Evolutionary conservation across 1,284 basidiomycete genomes (phyloP).

Genomic region (Puccinia novopanici): DNA sequence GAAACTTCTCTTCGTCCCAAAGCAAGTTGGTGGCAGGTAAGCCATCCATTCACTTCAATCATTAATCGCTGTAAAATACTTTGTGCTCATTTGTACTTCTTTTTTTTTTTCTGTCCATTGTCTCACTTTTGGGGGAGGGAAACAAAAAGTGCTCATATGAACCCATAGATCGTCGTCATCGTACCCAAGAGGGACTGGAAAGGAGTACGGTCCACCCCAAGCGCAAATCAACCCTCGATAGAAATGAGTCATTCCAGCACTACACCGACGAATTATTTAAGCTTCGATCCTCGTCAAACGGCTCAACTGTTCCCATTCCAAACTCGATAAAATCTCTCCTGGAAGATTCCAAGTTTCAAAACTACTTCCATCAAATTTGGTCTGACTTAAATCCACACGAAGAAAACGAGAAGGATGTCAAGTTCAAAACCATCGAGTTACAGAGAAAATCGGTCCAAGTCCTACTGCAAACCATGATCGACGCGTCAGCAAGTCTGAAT

Average conservation of each 20-base stretch:
- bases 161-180: not conserved
- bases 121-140: not conserved
- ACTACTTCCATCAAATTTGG: constrained; percentile 28
- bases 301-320: not conserved
- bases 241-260: constrained; percentile 5
- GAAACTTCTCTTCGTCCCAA: not conserved
- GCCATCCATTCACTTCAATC: not conserved
- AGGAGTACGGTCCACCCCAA: not conserved
- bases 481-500: not conserved
- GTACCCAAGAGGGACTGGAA: not conserved
- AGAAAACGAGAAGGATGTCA: constrained; percentile 13
- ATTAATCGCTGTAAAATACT: too few species aligned
- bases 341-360: constrained; percentile 9
- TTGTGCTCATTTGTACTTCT: not conserved
- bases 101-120: not conserved
- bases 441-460: constrained; percentile 23
- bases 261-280: constrained; percentile 19
- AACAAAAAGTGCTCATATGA: not conserved
- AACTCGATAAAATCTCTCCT: not conserved
- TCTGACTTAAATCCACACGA: constrained; percentile 5
- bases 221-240: not conserved
- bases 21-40: constrained; percentile 32
- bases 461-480: constrained; percentile 4
- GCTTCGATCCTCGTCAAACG: not conserved
- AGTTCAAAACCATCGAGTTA: not conserved